Conservation (phyloP, 352 stramenopile species). For the Globisporangium cylindrosporum region DNA sequence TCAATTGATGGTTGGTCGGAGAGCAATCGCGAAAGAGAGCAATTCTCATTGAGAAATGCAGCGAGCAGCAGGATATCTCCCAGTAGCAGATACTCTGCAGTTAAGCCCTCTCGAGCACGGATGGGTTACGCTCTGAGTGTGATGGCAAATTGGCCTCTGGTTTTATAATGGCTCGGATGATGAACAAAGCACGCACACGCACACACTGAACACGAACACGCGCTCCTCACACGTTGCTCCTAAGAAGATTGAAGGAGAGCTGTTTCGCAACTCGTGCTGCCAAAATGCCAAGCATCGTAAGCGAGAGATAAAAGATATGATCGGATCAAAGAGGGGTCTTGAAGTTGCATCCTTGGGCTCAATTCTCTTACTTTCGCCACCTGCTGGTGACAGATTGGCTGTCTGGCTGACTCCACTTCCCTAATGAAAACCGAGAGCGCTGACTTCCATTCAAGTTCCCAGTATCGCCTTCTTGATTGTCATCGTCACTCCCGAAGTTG, state of each 20-base stretch:
- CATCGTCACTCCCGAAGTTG: not conserved
- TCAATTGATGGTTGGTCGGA: not conserved
- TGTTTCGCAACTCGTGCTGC: not conserved
- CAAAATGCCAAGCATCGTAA: not conserved
- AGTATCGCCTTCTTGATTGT: not conserved
- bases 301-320: not conserved
- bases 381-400: constrained; percentile 17
- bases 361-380: constrained; percentile 13
- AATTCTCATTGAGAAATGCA: not conserved
- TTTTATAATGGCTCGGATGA: not conserved
- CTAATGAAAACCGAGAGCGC: constrained; percentile 12
- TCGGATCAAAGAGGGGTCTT: not conserved
- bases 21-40: not conserved
- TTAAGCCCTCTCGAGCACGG: not conserved
- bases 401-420: constrained; percentile 12
- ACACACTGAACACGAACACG: not conserved
- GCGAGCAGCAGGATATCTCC: not conserved
- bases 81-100: no score
- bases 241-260: not conserved
- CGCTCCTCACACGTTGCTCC: not conserved
- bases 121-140: not conserved
- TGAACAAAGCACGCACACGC: not conserved
- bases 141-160: not conserved
- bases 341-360: not conserved
- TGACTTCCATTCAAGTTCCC: not conserved